Evolutionary conservation across 139 green algal genomes (phyloP).

Genomic region (Coelastrella sp.): DNA sequence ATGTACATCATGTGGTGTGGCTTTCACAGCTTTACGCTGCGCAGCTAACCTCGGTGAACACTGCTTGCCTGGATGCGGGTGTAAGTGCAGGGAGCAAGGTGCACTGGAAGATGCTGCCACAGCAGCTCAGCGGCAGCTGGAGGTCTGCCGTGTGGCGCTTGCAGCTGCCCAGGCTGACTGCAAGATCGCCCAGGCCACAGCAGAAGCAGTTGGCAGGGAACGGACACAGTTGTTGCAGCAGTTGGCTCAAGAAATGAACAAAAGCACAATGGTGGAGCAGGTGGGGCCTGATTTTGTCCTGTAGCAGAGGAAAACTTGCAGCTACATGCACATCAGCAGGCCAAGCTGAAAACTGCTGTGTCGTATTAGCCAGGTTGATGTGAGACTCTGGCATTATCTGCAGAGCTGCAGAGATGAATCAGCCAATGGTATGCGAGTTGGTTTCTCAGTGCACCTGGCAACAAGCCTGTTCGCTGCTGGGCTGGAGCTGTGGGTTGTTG

Average conservation of each 20-base stretch:
- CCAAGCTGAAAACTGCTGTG: slow-evolving; percentile 20
- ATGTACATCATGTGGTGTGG: neutral
- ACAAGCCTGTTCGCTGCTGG: no score
- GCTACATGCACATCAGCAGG: neutral
- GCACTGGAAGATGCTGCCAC: slow-evolving; percentile 35
- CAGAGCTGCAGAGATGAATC: no score
- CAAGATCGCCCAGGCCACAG: neutral
- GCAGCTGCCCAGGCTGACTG: slow-evolving; percentile 17
- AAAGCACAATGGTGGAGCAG: slow-evolving; percentile 10
- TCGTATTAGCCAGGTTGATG: no score
- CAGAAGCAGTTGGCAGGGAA: slow-evolving; percentile 11
- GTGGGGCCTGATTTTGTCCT: no score
- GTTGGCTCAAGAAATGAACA: slow-evolving; percentile 33
- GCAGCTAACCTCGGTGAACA: no score
- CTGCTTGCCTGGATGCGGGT: no score
- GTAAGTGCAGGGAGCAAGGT: slow-evolving; percentile 40
- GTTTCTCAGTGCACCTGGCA: no score
- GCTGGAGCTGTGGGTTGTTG: neutral
- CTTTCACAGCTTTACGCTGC: no score
- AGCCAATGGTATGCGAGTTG: no score
- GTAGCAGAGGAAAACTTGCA: no score
- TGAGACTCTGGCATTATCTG: no score
- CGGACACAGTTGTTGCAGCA: slow-evolving; percentile 22
- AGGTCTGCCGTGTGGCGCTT: neutral
- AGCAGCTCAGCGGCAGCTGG: slow-evolving; percentile 25